Evolutionary conservation across 2,329 filamentous ascomycete species (phyloP), one percentile per base, ranked within the genome.

Genomic region (Ceratocystis alfenasii): DNA sequence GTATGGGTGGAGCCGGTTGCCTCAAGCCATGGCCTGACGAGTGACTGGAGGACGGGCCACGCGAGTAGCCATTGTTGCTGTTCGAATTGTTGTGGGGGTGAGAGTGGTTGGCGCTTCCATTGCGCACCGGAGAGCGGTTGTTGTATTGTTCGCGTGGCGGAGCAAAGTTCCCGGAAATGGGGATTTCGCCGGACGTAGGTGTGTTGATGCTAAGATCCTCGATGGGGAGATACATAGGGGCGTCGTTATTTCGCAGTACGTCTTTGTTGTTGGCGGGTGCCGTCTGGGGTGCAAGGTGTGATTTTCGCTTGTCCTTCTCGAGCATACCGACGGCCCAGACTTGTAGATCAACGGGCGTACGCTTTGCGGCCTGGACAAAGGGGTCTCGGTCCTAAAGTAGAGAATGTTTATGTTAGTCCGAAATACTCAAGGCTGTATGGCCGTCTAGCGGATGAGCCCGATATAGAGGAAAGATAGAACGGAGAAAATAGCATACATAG

Each of bases 241-340:
- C 86, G 70, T 86, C 83, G 70, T 77, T 80, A 30, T 82, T 82
- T 67, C 87, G 84, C 61, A 91, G 81, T 44, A 93, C 81, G 10
- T 90, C 87, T 72, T 89, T 86, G 1, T 89, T 90, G 48, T 64
- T 65, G 17, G 12, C 53, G 33, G 91, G 90, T 10, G 88, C 89
- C 53, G 89, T 79, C 72, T 89, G 87, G 44, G 91, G 90, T 17
- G 87, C 89, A 46, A 96, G 82, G 74, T 96, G 93, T 33, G 92
- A 96, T 76, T 95, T 96, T 74, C 94, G 89, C 76, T 96, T 96
- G 75, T 96, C 89, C 71, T 87, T 86, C 74, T 96, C 92, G 84
- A 97, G 93, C 80, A 97, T 84, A 72, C 89, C 87, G 62, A 95
- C 85, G 25, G 94, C 93, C 94, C 94, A 99, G 69, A 91, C 89